phyloP scores from a whole-genome alignment of 1,139 yeast genomes.

The Suhomyces taliae region DNA sequence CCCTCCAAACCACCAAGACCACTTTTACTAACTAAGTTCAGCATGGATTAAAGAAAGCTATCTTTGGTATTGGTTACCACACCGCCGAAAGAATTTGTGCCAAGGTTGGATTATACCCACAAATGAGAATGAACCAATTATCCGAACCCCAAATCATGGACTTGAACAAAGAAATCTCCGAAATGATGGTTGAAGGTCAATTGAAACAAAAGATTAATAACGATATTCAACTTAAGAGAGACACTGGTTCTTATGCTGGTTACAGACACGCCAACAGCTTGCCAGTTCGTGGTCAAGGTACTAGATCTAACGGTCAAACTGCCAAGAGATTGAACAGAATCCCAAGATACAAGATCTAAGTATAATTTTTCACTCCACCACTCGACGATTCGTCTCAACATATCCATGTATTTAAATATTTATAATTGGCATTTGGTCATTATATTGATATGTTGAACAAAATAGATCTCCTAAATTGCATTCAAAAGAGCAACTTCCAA shows the following conservation, averaged over 20 bases:
- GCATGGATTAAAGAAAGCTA: conserved; percentile 69
- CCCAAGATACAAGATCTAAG: conserved; percentile 51
- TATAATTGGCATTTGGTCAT: no score
- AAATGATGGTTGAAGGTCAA: conserved; percentile 81
- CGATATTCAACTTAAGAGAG: conserved; percentile 77
- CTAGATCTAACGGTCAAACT: conserved; percentile 85
- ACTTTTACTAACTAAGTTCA: conserved; percentile 10
- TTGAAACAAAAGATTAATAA: conserved; percentile 75
- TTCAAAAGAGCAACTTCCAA: no score
- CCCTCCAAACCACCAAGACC: neutral
- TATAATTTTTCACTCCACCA: no score
- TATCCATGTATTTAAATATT: no score
- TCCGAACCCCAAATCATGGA: conserved; percentile 85
- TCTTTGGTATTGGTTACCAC: conserved; percentile 79
- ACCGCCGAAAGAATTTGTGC: conserved; percentile 83
- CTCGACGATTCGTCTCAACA: no score
- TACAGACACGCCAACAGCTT: conserved; percentile 83
- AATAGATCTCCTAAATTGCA: no score
- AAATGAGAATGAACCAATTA: conserved; percentile 91
- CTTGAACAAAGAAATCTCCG: conserved; percentile 82
- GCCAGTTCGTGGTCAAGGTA: conserved; percentile 93
- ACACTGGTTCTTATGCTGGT: conserved; percentile 86
- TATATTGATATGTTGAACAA: no score
- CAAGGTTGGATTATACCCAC: conserved; percentile 85
- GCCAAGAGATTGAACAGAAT: conserved; percentile 83